Base-by-base conservation (phyloP, 306 rosid genomes). In the Hippophae tibetana region DNA sequence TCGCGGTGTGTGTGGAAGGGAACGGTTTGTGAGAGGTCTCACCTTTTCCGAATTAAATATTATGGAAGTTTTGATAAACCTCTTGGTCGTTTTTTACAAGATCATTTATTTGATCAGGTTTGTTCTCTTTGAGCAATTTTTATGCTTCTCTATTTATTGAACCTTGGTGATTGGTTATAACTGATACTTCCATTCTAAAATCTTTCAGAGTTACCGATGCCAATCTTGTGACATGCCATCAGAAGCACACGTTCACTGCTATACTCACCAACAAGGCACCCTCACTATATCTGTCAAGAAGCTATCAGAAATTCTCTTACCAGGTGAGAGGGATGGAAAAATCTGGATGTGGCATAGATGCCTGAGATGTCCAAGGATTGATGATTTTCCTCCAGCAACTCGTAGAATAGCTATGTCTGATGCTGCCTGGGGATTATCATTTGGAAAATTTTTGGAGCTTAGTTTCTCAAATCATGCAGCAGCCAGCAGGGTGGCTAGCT, bases 291-390 rank as follows among this genome's bases (percentile, higher is more conserved):
- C 97, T 10, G 97, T 89, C 70, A 93, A 84, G 81, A 93, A 72
- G 70, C 73, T 92, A 49, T 71, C 81, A 0, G 93, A 80, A 74
- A 72, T 82, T 69, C 71, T 82, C 70, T 80, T 93, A 57, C 94
- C 86, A 5, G 99, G 99, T 44, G 97, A 93, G 78, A 82, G 70
- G 81, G 99, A 93, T 26, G 97, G 95, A 52, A 93, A 84, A 78
- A 88, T 93, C 66, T 93, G 99, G 99, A 93, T 93, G 97, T 93
- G 99, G 99, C 99, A 93, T 54, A 82, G 99, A 66, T 93, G 99
- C 81, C 60, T 93, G 76, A 83, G 87, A 63, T 93, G 99, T 69
- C 99, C 97, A 52, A 81, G 97, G 69, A 71, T 55, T 68, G 74
- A 74, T 66, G 95, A 97, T 18, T 93, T 84, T 75, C 99, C 99